Conservation (phyloP, 2,329 filamentous ascomycete species). For the Colletotrichum spinosum region DNA sequence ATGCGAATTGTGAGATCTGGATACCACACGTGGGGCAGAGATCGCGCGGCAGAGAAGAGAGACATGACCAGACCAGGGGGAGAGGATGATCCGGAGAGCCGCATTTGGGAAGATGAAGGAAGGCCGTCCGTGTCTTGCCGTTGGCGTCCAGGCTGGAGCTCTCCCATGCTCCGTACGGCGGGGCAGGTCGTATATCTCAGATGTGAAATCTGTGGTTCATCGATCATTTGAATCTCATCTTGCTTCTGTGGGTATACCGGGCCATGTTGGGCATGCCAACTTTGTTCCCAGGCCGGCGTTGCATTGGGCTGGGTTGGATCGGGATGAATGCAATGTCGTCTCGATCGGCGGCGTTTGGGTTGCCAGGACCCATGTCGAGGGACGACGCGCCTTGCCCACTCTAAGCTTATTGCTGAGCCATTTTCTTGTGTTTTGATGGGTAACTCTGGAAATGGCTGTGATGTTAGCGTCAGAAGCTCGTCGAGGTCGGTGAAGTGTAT, state of each 20-base stretch:
- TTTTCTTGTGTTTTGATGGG: background rate
- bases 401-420: slow-evolving; percentile 1
- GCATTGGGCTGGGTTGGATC: slow-evolving; percentile 2
- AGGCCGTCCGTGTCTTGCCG: background rate
- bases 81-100: slow-evolving; percentile 24
- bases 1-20: slow-evolving; percentile 30
- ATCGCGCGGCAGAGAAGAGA: background rate
- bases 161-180: no score
- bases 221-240: background rate
- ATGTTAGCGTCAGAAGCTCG: background rate
- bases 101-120: slow-evolving; percentile 5
- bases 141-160: no score
- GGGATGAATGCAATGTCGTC: slow-evolving; percentile 9
- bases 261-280: background rate
- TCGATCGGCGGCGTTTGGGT: slow-evolving; percentile 21
- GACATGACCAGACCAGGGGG: slow-evolving; percentile 8
- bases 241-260: slow-evolving; percentile 1
- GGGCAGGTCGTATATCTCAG: no score
- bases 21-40: slow-evolving; percentile 29
- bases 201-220: no score
- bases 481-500: background rate
- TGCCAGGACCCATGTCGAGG: slow-evolving; percentile 5
- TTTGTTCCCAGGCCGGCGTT: background rate
- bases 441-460: background rate
- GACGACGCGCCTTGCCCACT: background rate